Evolutionary conservation across 805 yeast genomes (phyloP), one percentile per base, ranked within the genome.

Genomic region (Spathaspora arborariae): DNA sequence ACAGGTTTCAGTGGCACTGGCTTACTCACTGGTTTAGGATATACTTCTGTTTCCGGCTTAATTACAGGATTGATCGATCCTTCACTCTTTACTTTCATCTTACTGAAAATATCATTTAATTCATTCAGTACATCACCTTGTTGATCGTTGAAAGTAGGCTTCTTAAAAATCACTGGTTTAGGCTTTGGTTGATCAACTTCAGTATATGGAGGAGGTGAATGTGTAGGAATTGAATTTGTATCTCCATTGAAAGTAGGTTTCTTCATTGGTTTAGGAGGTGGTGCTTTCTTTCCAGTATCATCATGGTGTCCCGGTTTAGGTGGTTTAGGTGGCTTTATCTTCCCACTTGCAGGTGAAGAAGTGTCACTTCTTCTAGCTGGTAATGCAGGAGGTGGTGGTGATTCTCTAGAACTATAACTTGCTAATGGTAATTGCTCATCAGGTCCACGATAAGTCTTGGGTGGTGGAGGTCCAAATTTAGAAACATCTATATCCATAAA

Each of bases 401-500:
- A 30, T 30, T 30, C 35, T 30, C 35, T 30, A 3, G 10, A 13
- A n/a, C 8, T 15, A 44, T 22, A 24, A 16, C 19, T 21, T 18
- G 39, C 40, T 9, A 40, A 34, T 19, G 51, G 48, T n/a, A 46
- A 11, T 22, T 37, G 30, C 7, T 47, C 48, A 8, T 41, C 42
- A 24, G 48, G 44, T 6, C 50, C 47, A n/a, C 51, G 30, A 37
- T 45, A 45, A 8, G 35, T 30, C 10, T 39, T 41, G 18, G 80
- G 80, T 2, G 78, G 78, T 6, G 80, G 79, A 2, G 79, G 75
- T 1, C 74, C 80, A 48, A 64, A 62, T 26, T 63, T 65, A 27
- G 58, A 52, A 10, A 63, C 50, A 51, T 74, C 75, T 35, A 72
- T 58, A 4, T 68, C 71, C 57, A 52, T 46, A 24, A 50, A 52